Percentiles rank a stretch among this genome's conserved stretches.
Evolutionary conservation across 1,284 basidiomycete genomes (phyloP).

Genomic region (Pseudozyma sp.): DNA sequence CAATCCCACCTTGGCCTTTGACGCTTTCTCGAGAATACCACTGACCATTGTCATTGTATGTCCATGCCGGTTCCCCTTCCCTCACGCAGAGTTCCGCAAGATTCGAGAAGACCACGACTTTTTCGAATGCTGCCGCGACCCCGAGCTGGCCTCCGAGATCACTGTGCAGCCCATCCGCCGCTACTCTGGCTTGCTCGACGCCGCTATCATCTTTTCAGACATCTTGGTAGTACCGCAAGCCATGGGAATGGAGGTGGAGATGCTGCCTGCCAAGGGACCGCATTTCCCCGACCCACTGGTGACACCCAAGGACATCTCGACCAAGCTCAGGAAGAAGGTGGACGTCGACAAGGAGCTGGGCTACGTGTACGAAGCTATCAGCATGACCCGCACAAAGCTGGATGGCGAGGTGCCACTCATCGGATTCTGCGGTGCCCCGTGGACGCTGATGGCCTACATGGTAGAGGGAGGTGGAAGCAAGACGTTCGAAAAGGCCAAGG

Average conservation of each 20-base stretch:
- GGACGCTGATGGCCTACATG: constrained; percentile 69
- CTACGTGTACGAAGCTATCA: constrained; percentile 67
- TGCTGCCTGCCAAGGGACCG: constrained; percentile 66
- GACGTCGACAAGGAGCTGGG: constrained; percentile 68
- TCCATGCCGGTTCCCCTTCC: neutral
- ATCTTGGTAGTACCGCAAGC: constrained; percentile 68
- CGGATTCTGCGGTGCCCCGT: constrained; percentile 67
- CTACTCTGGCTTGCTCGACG: constrained; percentile 65
- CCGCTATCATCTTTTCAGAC: constrained; percentile 68
- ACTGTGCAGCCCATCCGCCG: constrained; percentile 67
- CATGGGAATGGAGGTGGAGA: constrained; percentile 68
- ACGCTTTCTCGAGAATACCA: too few relatives aligned
- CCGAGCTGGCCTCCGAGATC: constrained; percentile 66
- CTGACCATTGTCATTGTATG: neutral
- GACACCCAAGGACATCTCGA: constrained; percentile 60
- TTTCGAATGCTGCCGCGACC: constrained; percentile 67
- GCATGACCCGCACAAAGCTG: constrained; percentile 61
- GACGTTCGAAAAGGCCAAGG: constrained; percentile 67
- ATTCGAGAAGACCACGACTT: constrained; percentile 67
- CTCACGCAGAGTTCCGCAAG: constrained; percentile 61
- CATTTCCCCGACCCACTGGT: constrained; percentile 65
- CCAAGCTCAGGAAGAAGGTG: constrained; percentile 63
- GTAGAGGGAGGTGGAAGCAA: constrained; percentile 67
- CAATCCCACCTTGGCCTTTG: too few relatives aligned
- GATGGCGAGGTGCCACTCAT: constrained; percentile 68